Conservation (phyloP, 2,329 filamentous ascomycete genomes). For the Pyrenophora teres region DNA sequence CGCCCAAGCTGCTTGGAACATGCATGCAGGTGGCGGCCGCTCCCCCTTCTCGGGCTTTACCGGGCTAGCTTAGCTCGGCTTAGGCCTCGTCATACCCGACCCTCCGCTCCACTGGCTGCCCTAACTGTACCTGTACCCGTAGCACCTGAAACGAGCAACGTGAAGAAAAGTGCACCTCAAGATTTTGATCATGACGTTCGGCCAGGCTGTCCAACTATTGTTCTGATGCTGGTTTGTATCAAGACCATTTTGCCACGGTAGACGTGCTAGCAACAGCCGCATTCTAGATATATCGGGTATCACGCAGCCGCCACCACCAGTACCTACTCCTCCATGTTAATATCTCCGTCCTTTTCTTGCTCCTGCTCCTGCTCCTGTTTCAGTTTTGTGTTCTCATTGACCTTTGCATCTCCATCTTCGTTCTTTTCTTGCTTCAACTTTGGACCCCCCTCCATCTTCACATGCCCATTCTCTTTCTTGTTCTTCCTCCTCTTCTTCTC, state of each 20-base stretch:
- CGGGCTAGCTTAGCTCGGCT: neutral
- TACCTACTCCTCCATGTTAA: conserved; percentile 1
- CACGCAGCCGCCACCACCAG: neutral
- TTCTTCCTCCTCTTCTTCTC: neutral
- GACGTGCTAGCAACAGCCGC: no score
- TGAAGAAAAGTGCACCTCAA: no score
- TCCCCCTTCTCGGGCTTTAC: neutral
- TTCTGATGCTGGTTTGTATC: no score
- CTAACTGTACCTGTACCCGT: no score
- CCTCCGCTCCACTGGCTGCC: no score
- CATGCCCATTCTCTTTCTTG: neutral
- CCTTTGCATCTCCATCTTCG: neutral
- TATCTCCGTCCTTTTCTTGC: neutral
- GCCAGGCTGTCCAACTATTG: no score
- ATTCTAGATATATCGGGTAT: no score
- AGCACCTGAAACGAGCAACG: no score
- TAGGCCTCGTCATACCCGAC: neutral
- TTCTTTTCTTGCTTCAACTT: neutral
- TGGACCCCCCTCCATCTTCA: conserved; percentile 1
- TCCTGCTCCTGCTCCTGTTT: neutral
- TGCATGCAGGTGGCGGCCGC: no score
- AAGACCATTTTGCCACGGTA: no score
- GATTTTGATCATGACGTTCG: no score
- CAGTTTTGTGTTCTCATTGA: neutral
- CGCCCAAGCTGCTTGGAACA: conserved; percentile 1